These are phyloP conservation scores for Colletotrichum tabaci DNA, from an alignment of 2,329 filamentous ascomycete species.

Conservation along the genomic window DNA sequence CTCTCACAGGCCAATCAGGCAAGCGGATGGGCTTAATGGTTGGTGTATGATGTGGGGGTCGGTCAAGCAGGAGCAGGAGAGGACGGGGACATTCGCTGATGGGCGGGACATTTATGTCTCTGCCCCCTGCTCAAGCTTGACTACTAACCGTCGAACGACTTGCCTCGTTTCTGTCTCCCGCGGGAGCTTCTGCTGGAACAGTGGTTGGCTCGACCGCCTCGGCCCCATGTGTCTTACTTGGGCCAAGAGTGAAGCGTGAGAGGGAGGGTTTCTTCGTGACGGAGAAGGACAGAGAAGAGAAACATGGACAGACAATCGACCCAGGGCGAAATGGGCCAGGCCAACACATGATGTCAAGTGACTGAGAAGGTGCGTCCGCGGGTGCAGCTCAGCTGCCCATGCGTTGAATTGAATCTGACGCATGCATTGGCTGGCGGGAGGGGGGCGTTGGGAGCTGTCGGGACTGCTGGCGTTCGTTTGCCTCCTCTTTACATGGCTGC, in stretches of 20 bases:
- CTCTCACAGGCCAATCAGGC: constrained; percentile 8
- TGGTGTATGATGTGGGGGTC: constrained; percentile 11
- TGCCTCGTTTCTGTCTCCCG: constrained; percentile 14
- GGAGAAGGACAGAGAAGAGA: background rate
- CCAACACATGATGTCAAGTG: constrained; percentile 26
- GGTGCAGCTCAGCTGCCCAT: constrained; percentile 13
- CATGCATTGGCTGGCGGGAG: background rate
- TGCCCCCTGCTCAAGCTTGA: background rate
- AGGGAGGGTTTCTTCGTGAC: background rate
- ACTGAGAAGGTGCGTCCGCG: constrained; percentile 22
- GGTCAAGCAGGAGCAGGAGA: too few relatives aligned
- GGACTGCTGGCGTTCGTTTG: background rate
- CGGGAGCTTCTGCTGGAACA: constrained; percentile 1
- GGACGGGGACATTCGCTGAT: too few relatives aligned
- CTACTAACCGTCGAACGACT: background rate
- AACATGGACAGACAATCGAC: constrained; percentile 22
- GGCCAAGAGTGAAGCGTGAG: background rate
- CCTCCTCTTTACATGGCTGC: background rate
- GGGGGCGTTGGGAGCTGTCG: background rate
- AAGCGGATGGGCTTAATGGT: background rate
- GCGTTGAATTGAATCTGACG: background rate
- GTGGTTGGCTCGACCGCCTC: background rate
- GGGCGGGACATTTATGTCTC: background rate
- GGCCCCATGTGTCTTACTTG: background rate
- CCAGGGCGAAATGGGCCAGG: constrained; percentile 21